These are phyloP conservation scores for Lizonia empirigonia DNA, from an alignment of 2,329 filamentous ascomycete species.

Conservation along the genomic window DNA sequence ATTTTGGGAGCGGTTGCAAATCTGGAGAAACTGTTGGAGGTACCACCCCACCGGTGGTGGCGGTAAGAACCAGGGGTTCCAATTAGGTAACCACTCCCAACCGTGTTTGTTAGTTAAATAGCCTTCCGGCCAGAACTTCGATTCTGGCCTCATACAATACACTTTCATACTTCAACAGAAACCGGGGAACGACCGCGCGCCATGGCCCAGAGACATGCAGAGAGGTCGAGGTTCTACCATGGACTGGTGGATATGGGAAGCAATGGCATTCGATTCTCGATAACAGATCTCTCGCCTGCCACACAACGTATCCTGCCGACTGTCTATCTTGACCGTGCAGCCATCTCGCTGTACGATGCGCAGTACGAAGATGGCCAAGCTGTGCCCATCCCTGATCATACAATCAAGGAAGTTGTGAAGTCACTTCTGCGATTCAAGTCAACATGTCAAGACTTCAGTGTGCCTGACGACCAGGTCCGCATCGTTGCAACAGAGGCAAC, in stretches of 20 bases:
- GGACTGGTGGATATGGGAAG: constrained; percentile 53
- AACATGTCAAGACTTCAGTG: constrained; percentile 72
- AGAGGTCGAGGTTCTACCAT: constrained; percentile 34
- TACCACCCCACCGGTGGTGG: no score
- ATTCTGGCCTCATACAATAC: no score
- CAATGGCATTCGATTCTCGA: constrained; percentile 93
- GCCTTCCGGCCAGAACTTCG: no score
- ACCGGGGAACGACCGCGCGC: constrained; percentile 11
- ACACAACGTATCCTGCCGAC: constrained; percentile 75
- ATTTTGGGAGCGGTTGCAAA: constrained; percentile 21
- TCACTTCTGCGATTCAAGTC: constrained; percentile 72
- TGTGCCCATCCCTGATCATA: constrained; percentile 61
- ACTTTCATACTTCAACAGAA: no score
- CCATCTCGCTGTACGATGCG: constrained; percentile 87
- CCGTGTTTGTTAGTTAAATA: no score
- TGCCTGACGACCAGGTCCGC: constrained; percentile 68
- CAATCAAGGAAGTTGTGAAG: constrained; percentile 69
- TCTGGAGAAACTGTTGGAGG: constrained; percentile 23
- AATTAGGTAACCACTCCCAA: no score
- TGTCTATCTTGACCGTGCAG: constrained; percentile 76
- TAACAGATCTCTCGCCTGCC: constrained; percentile 77
- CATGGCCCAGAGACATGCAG: constrained; percentile 16
- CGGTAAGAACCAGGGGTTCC: no score
- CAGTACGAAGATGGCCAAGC: constrained; percentile 56
- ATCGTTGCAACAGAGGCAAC: constrained; percentile 91